Evolutionary conservation across 1,284 basidiomycete species (phyloP).

Genomic region (Cutaneotrichosporon arboriforme): DNA sequence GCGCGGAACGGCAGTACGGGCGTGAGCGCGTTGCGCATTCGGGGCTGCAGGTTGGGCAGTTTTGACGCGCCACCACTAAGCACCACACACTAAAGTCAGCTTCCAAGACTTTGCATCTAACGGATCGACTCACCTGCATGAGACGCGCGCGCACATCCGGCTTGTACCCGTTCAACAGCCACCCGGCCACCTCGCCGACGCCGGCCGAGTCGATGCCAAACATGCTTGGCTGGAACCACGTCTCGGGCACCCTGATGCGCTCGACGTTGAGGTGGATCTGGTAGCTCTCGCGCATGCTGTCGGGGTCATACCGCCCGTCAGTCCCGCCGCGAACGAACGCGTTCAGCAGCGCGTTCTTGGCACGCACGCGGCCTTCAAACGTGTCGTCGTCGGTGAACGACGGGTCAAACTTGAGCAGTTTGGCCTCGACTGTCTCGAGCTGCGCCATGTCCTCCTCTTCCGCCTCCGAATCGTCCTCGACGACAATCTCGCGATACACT

Average conservation of each 20-base stretch:
- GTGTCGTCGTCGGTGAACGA: slow-evolving; percentile 76
- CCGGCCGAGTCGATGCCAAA: slow-evolving; percentile 94
- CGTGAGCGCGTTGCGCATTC: slow-evolving; percentile 65
- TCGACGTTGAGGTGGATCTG: slow-evolving; percentile 92
- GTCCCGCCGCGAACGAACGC: slow-evolving; percentile 63
- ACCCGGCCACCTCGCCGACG: slow-evolving; percentile 81
- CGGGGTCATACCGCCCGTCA: slow-evolving; percentile 58
- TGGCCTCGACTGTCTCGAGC: slow-evolving; percentile 70
- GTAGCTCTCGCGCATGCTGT: slow-evolving; percentile 57
- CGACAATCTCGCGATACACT: slow-evolving; percentile 93
- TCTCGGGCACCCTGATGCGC: slow-evolving; percentile 85
- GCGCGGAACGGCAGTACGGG: slow-evolving; percentile 77
- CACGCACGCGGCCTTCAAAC: slow-evolving; percentile 66
- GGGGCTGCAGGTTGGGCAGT: slow-evolving; percentile 64
- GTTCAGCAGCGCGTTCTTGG: slow-evolving; percentile 74
- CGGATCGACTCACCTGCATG: slow-evolving; percentile 53
- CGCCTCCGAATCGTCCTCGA: slow-evolving; percentile 78
- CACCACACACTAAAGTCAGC: slow-evolving; percentile 68
- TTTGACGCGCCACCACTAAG: slow-evolving; percentile 77
- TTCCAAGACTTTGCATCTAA: too few species aligned
- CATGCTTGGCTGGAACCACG: slow-evolving; percentile 87
- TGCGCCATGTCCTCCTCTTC: slow-evolving; percentile 85
- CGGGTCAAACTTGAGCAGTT: slow-evolving; percentile 77
- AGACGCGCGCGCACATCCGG: slow-evolving; percentile 61
- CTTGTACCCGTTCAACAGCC: slow-evolving; percentile 74